These are phyloP conservation scores for Cydonia oblonga DNA, from an alignment of 331 rosid species.

Conservation along the genomic window DNA sequence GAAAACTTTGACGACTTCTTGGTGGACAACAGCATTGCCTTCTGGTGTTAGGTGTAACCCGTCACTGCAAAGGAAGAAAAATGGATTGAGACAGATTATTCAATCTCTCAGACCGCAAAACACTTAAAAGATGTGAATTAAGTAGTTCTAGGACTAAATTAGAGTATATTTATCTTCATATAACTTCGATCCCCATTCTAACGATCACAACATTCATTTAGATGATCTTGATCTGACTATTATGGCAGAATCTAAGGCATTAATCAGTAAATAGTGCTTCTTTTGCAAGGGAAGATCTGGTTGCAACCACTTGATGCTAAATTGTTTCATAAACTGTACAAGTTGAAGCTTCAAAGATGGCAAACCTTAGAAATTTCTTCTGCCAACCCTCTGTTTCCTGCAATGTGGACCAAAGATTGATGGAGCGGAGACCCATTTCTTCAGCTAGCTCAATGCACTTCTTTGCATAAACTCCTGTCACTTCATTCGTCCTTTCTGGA, in stretches of 20 bases:
- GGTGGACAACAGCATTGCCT: slow-evolving; percentile 55
- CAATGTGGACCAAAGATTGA: slow-evolving; percentile 86
- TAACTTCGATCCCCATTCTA: background rate
- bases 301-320: background rate
- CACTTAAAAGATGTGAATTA: background rate
- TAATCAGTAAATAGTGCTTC: background rate
- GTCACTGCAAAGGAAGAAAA: slow-evolving; percentile 35
- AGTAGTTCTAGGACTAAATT: background rate
- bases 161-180: background rate
- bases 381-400: slow-evolving; percentile 89
- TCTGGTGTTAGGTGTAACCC: slow-evolving; percentile 88
- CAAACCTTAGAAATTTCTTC: slow-evolving; percentile 69
- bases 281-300: background rate
- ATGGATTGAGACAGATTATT: background rate
- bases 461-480: slow-evolving; percentile 62
- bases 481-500: slow-evolving; percentile 81
- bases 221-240: background rate
- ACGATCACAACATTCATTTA: background rate
- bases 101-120: background rate
- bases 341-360: slow-evolving; percentile 5
- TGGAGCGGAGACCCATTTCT: slow-evolving; percentile 41
- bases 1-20: slow-evolving; percentile 59
- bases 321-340: background rate
- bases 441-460: slow-evolving; percentile 57
- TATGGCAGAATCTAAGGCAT: background rate